phyloP scores from a whole-genome alignment of 805 yeast genomes.

The Tetrapisispora fleetii region DNA sequence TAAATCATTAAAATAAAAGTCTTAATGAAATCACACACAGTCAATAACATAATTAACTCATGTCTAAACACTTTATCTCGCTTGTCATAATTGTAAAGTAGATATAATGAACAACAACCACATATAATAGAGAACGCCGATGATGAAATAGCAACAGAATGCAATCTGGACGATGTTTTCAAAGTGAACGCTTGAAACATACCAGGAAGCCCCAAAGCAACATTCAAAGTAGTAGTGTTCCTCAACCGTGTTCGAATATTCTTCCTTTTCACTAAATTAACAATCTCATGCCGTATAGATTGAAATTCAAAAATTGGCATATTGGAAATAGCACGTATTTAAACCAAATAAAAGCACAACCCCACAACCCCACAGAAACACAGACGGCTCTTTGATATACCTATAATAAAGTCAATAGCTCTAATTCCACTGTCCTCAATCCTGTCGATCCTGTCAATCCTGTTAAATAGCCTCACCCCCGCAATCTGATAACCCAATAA shows the following conservation, averaged over 20 bases:
- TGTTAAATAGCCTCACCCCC: too few species aligned
- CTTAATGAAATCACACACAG: slow-evolving; percentile 67
- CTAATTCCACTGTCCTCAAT: too few species aligned
- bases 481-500: too few species aligned
- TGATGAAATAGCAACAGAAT: slow-evolving; percentile 39
- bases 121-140: slow-evolving; percentile 40
- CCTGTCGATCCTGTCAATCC: too few species aligned
- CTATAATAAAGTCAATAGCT: too few species aligned
- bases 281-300: neutral
- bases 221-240: slow-evolving; percentile 26
- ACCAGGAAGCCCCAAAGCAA: slow-evolving; percentile 28
- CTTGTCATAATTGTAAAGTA: slow-evolving; percentile 54
- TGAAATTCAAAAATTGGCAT: neutral
- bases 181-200: slow-evolving; percentile 21
- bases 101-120: slow-evolving; percentile 54
- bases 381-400: too few species aligned
- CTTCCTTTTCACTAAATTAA: slow-evolving; percentile 1
- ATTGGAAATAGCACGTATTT: neutral
- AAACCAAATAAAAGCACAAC: too few species aligned
- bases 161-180: slow-evolving; percentile 14
- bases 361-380: too few species aligned
- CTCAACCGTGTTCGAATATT: neutral
- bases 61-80: slow-evolving; percentile 56
- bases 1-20: slow-evolving; percentile 58
- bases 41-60: slow-evolving; percentile 54